Conservation (phyloP, 1,284 basidiomycete species). For the Boletus chippewaensis region DNA sequence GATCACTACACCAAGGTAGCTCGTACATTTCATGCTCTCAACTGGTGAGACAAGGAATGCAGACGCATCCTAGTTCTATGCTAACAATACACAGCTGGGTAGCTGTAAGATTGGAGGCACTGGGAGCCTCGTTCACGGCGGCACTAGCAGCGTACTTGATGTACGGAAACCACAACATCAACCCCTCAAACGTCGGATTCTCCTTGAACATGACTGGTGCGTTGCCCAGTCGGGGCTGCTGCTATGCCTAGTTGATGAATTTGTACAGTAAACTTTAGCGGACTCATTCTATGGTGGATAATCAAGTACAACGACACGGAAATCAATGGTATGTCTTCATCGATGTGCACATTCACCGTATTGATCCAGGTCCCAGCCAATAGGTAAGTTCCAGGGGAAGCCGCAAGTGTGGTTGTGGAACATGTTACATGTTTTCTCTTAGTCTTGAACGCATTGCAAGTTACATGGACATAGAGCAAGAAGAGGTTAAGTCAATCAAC, state of each 20-base stretch:
- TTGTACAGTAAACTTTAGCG: slow-evolving; percentile 3
- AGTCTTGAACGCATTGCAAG: slow-evolving; percentile 72
- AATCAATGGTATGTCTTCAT: slow-evolving; percentile 6
- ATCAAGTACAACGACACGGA: slow-evolving; percentile 9
- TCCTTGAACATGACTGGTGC: slow-evolving; percentile 43
- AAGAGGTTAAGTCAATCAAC: slow-evolving; percentile 51
- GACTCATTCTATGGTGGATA: slow-evolving; percentile 8
- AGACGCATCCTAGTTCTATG: background rate
- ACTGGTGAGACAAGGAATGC: slow-evolving; percentile 31
- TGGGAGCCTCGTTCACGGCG: slow-evolving; percentile 49
- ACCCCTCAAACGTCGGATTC: slow-evolving; percentile 44
- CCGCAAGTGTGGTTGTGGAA: background rate
- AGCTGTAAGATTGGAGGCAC: slow-evolving; percentile 43
- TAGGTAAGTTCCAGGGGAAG: slow-evolving; percentile 6
- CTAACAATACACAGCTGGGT: slow-evolving; percentile 40
- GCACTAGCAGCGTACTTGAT: slow-evolving; percentile 44
- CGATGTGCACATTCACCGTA: background rate
- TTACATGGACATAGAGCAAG: slow-evolving; percentile 60
- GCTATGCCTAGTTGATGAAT: background rate
- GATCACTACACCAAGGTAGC: slow-evolving; percentile 44
- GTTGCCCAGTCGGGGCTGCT: slow-evolving; percentile 34
- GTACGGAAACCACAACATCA: slow-evolving; percentile 31
- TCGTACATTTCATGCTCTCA: slow-evolving; percentile 48
- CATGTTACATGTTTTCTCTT: background rate
- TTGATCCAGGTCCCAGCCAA: slow-evolving; percentile 7